Evolutionary conservation across 352 stramenopile genomes (phyloP).

Genomic region (Aphanomyces stellatus): DNA sequence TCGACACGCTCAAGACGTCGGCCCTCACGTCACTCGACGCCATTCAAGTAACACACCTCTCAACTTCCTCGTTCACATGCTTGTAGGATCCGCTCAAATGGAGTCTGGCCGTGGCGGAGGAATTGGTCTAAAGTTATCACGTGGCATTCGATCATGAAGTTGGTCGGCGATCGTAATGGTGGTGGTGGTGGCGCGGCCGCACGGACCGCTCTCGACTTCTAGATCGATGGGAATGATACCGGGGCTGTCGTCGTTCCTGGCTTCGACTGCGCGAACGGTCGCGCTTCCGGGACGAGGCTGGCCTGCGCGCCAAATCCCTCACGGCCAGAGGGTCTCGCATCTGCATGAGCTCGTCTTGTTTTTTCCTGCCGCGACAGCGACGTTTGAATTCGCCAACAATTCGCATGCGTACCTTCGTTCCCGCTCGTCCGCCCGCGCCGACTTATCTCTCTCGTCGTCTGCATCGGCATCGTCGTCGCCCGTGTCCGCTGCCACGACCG

Average conservation of each 20-base stretch:
- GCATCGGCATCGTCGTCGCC: no score
- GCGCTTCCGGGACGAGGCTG: not conserved
- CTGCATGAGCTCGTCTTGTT: not conserved
- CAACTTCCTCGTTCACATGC: not conserved
- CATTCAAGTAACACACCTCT: not conserved
- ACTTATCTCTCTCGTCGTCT: no score
- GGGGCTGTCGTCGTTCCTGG: not conserved
- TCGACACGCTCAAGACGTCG: not conserved
- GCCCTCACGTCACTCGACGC: not conserved
- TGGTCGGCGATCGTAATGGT: not conserved
- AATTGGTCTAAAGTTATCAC: not conserved
- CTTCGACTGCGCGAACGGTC: not conserved
- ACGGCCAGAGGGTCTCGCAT: constrained; percentile 6
- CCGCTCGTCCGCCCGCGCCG: no score
- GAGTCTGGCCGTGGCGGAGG: not conserved
- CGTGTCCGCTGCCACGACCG: no score
- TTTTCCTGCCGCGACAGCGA: no score
- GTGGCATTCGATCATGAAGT: not conserved
- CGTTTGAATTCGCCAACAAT: no score
- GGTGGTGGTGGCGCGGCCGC: not conserved
- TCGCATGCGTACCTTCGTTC: no score
- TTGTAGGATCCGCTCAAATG: not conserved
- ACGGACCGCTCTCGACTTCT: not conserved
- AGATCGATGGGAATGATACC: not conserved
- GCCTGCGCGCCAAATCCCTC: not conserved